Conservation (phyloP, 352 stramenopile genomes). For the Globisporangium yorkense region DNA sequence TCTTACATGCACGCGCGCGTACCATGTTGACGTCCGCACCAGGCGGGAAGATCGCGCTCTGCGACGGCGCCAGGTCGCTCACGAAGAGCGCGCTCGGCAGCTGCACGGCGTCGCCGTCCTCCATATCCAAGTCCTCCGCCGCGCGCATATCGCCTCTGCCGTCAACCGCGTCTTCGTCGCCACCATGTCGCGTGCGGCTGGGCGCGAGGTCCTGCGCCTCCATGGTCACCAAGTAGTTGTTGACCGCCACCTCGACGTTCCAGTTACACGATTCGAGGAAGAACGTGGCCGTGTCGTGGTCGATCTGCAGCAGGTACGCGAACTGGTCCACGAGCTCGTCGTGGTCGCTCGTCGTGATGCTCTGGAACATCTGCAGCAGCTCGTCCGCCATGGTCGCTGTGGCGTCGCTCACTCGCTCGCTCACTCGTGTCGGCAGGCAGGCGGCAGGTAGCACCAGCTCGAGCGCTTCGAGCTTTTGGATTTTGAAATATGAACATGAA, state of each 20-base stretch:
- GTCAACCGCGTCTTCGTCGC: conserved; percentile 50
- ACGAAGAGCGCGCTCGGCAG: conserved; percentile 49
- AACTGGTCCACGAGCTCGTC: conserved; percentile 85
- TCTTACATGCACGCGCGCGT: conserved; percentile 1
- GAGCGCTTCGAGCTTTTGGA: too few species aligned
- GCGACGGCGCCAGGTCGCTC: conserved; percentile 56
- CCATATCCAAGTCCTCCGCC: conserved; percentile 50
- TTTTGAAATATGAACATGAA: too few species aligned
- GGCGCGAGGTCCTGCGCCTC: conserved; percentile 9
- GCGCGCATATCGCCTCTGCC: not conserved
- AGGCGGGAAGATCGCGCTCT: conserved; percentile 48
- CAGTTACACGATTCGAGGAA: conserved; percentile 87
- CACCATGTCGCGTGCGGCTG: conserved; percentile 8
- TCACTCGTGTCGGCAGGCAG: not conserved
- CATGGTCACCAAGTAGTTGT: conserved; percentile 77
- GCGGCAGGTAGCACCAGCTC: not conserved
- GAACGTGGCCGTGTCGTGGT: conserved; percentile 65
- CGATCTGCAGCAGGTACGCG: conserved; percentile 62
- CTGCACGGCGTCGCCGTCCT: conserved; percentile 21
- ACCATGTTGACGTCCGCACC: conserved; percentile 56
- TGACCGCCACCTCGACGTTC: conserved; percentile 82
- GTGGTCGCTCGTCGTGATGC: conserved; percentile 81
- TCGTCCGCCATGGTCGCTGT: conserved; percentile 56
- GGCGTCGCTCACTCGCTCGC: not conserved
- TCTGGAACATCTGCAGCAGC: conserved; percentile 84